These are phyloP conservation scores for Aspergillus spinulosporus DNA, from an alignment of 2,329 filamentous ascomycete genomes.

Conservation along the genomic window DNA sequence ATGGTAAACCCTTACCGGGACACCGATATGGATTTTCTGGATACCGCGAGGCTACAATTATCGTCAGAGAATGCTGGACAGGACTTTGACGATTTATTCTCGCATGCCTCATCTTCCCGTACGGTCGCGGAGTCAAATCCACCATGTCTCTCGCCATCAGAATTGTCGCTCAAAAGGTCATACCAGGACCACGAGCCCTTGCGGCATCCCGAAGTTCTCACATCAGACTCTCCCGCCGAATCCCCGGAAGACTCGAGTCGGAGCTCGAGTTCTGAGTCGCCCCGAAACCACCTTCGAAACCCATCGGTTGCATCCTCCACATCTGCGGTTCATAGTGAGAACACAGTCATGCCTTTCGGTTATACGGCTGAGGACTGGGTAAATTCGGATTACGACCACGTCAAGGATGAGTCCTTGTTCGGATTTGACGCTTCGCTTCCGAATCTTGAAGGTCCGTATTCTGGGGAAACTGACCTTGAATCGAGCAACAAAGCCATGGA, in stretches of 20 bases:
- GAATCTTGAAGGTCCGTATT: slow-evolving; percentile 35
- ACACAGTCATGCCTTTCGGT: slow-evolving; percentile 34
- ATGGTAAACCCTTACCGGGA: slow-evolving; percentile 45
- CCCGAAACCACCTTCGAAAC: slow-evolving; percentile 42
- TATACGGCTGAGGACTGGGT: slow-evolving; percentile 42
- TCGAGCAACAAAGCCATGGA: slow-evolving; percentile 51
- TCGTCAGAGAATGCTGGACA: slow-evolving; percentile 39
- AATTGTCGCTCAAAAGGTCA: slow-evolving; percentile 30
- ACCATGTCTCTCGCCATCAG: slow-evolving; percentile 32
- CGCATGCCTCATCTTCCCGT: slow-evolving; percentile 34
- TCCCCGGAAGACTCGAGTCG: slow-evolving; percentile 47
- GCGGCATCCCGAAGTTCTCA: slow-evolving; percentile 34
- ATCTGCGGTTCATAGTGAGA: slow-evolving; percentile 42
- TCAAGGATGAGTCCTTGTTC: slow-evolving; percentile 44
- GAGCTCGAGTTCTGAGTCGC: slow-evolving; percentile 46
- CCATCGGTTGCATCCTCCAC: slow-evolving; percentile 43
- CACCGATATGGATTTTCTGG: slow-evolving; percentile 46
- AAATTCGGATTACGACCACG: slow-evolving; percentile 36
- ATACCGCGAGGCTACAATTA: slow-evolving; percentile 40
- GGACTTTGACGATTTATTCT: slow-evolving; percentile 46
- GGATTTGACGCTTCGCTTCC: slow-evolving; percentile 39
- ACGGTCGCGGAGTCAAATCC: slow-evolving; percentile 30
- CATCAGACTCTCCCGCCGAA: slow-evolving; percentile 46
- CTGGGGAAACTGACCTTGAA: slow-evolving; percentile 42
- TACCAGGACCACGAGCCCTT: slow-evolving; percentile 36